Conservation (phyloP, 306 rosid species). For the Gynostemma pentaphyllum region DNA sequence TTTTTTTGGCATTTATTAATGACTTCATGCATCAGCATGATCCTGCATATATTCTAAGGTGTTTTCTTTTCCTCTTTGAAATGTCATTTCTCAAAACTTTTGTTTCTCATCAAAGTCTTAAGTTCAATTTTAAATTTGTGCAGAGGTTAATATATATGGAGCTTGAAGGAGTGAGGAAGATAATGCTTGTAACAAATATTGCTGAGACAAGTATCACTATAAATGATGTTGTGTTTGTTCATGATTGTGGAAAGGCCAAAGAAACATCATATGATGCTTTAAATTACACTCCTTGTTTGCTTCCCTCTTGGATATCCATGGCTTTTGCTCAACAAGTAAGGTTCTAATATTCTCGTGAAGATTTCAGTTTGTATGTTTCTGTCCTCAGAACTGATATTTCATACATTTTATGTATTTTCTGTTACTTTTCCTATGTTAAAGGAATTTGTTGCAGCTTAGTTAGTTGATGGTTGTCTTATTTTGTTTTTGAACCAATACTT, state of each 20-base stretch:
- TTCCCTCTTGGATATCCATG: constrained; percentile 96
- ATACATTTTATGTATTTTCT: not conserved
- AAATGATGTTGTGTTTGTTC: constrained; percentile 81
- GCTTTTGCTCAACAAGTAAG: constrained; percentile 93
- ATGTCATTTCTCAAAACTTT: too few relatives aligned
- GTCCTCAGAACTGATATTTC: not conserved
- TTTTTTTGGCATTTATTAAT: not conserved
- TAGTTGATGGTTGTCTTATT: not conserved
- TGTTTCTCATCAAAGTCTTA: constrained; percentile 9
- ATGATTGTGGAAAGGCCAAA: constrained; percentile 98
- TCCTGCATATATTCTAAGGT: not conserved
- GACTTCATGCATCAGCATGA: not conserved
- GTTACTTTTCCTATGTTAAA: not conserved
- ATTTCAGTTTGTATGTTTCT: not conserved
- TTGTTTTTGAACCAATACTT: not conserved
- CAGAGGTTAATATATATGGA: constrained; percentile 85
- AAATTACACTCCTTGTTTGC: constrained; percentile 95
- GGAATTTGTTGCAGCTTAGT: not conserved
- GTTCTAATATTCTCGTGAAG: constrained; percentile 24
- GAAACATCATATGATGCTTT: constrained; percentile 96
- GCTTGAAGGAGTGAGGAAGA: constrained; percentile 80
- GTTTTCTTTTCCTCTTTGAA: not conserved
- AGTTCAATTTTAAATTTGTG: constrained; percentile 24
- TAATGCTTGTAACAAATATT: constrained; percentile 90
- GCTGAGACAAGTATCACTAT: constrained; percentile 97